Base-by-base conservation (phyloP, 805 yeast species). In the Nakazawaea wyomingensis region DNA sequence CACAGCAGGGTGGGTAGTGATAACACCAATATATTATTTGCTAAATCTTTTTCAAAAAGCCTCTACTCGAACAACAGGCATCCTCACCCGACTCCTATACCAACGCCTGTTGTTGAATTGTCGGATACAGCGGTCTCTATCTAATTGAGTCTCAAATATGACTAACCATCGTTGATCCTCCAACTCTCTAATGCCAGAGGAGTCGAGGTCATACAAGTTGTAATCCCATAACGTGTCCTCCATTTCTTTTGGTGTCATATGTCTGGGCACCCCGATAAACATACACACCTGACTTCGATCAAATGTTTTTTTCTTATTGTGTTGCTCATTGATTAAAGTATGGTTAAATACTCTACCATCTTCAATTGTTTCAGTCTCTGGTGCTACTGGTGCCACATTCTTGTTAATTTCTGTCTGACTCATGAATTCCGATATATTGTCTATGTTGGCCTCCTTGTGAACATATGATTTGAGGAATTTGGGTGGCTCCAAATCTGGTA, bases 71-170 rank as follows among this genome's bases (percentile, higher is more conserved):
- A 64, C 44, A 10, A 56, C 48, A 2, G 68, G 65, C 40, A 59
- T 45, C 17, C 47, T 39, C 1, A 39, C 26, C 5, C 59, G n/a
- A n/a, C 13, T 55, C 24, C 54, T 51, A 45, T 59, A 64, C 44
- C 64, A 55, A 18, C 52, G 54, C 17, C 53, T 49, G 2, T 84
- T 83, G 54, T 82, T 78, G 51, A 65, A 70, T 47, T 72, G 70
- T 11, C 74, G 56, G 4, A 72, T 73, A 54, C 81, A 82, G 33
- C 78, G 58, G 16, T 47, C 48, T 2, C 86, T 80, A 44, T 75
- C 76, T 2, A 54, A 46, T 2, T 50, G 45, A 48, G 70, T 65
- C 13, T 64, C 64, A 50, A 82, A 82, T 17, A 66, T 57, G 3
- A 77, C 56, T 8, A 77, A 53, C 49, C 64, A 68, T 1, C 7